Evolutionary conservation across 805 yeast species (phyloP).

Genomic region (Brettanomyces bruxellensis): DNA sequence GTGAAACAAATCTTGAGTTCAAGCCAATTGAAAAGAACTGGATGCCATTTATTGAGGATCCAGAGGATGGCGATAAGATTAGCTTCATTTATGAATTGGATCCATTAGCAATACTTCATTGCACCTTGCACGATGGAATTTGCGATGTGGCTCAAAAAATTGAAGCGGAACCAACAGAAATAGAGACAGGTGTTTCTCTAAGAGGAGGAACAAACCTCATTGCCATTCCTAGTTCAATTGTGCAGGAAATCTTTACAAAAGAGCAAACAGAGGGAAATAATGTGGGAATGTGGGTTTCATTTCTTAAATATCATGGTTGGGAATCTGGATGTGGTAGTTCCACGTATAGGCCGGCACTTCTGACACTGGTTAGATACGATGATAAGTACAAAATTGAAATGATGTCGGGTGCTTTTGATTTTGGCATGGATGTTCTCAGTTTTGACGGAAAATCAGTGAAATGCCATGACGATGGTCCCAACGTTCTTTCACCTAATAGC

Average conservation of each 20-base stretch:
- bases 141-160: slow-evolving; percentile 23
- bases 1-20: slow-evolving; percentile 17
- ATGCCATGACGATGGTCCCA: slow-evolving; percentile 24
- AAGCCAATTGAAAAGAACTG: slow-evolving; percentile 27
- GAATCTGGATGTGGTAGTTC: slow-evolving; percentile 36
- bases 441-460: slow-evolving; percentile 16
- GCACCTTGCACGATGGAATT: slow-evolving; percentile 24
- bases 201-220: slow-evolving; percentile 27
- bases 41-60: slow-evolving; percentile 29
- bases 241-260: slow-evolving; percentile 5
- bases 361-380: slow-evolving; percentile 25
- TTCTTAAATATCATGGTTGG: slow-evolving; percentile 34
- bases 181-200: slow-evolving; percentile 15
- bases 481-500: slow-evolving; percentile 37
- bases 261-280: slow-evolving; percentile 16
- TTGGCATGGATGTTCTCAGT: slow-evolving; percentile 25
- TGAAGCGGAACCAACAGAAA: slow-evolving; percentile 12
- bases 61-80: slow-evolving; percentile 18
- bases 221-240: slow-evolving; percentile 18
- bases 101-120: slow-evolving; percentile 24
- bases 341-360: slow-evolving; percentile 36
- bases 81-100: slow-evolving; percentile 25
- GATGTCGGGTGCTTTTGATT: slow-evolving; percentile 25
- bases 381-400: slow-evolving; percentile 25
- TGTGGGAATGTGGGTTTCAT: slow-evolving; percentile 34